Conservation (phyloP, 225 moss, liverwort and hornwort species). For the Rhytidiadelphus loreus region DNA sequence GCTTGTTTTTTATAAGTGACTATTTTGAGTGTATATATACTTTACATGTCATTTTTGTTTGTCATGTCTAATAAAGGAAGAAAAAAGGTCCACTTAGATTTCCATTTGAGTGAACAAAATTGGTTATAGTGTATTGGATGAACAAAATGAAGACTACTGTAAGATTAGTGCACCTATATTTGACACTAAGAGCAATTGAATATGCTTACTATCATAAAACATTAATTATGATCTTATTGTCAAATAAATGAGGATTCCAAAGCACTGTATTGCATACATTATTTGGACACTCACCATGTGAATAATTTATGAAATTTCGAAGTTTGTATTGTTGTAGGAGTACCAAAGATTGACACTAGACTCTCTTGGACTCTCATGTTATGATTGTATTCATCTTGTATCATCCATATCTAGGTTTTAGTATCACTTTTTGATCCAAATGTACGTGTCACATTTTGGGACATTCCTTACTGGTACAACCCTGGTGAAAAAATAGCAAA, state of each 20-base stretch:
- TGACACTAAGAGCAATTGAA: neutral
- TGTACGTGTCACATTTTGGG: neutral
- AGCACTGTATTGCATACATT: neutral
- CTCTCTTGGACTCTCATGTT: neutral
- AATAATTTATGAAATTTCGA: neutral
- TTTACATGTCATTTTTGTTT: neutral
- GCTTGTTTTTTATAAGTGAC: fast-evolving
- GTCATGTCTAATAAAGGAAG: neutral
- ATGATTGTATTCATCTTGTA: neutral
- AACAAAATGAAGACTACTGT: neutral
- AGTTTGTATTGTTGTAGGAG: too few species aligned
- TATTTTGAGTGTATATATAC: neutral
- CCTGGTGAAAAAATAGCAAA: neutral
- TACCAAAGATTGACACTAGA: neutral
- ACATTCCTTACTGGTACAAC: fast-evolving
- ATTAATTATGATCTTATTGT: too few species aligned
- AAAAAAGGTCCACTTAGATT: too few species aligned
- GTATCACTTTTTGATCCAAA: neutral
- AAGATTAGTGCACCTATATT: neutral
- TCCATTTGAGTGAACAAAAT: too few species aligned
- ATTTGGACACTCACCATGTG: neutral
- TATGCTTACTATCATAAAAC: neutral
- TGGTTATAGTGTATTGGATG: neutral
- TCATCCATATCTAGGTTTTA: neutral
- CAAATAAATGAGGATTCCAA: neutral